Evolutionary conservation across 345 rosid species (phyloP), one percentile per base, ranked within the genome.

Genomic region (Camelina neglecta): DNA sequence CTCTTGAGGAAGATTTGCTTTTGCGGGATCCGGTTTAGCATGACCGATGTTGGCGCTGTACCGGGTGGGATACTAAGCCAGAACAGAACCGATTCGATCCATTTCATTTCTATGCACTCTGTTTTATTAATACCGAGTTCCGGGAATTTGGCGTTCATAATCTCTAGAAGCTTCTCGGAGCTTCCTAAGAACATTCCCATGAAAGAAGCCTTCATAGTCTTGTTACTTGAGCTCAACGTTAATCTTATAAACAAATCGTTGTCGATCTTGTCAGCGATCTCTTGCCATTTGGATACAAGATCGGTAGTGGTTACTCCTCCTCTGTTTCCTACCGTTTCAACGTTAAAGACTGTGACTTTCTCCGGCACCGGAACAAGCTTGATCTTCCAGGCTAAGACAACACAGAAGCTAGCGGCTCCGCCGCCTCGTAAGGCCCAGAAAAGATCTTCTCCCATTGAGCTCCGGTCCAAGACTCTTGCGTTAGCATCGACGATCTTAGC

Each of bases 391-490:
- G 89, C 71, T 31, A 90, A 55, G 31, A 90, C 69, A 39, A 89
- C 92, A 3, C 93, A 83, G 16, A 88, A 90, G 49, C 89, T 90
- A 0, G 82, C 88, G 0, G 85, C 89, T 2, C 96, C 90, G 2
- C 93, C 89, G 1, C 96, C 93, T 11, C 85, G 69, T 48, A 90
- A 83, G 1, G 92, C 92, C 96, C 96, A 90, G 33, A 90, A 89
- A 20, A 87, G 75, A 77, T 86, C 90, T 57, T 90, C 90, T 2
- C 92, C 89, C 96, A 87, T 88, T 16, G 88, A 73, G 11, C 76
- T 59, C 49, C 93, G 65, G 58, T 87, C 80, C 16, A 84, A 74
- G n/a, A 90, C 41, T 59, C 47, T 80, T 0, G 88, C 92, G 0
- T 68, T 69, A 20, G 72, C 85, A 36, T 86, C 86, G 13, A 90